Conservation (phyloP, 2,329 filamentous ascomycete genomes). For the Pyrenophora teres region DNA sequence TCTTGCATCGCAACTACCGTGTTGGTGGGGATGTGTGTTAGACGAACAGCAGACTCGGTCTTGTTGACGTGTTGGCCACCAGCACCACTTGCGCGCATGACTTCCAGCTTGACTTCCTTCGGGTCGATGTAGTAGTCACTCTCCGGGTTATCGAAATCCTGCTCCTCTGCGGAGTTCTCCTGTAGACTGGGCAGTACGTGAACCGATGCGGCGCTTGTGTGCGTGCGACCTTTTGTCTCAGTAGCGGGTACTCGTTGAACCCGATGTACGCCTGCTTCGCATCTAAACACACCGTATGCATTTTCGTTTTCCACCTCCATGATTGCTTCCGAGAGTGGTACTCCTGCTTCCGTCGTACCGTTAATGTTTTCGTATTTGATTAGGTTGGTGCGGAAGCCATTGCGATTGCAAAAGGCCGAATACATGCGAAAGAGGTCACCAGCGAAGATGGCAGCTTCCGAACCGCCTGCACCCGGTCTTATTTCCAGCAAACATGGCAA, state of each 20-base stretch:
- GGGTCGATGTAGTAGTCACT: conserved; percentile 91
- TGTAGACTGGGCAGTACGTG: conserved; percentile 89
- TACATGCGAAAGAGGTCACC: conserved; percentile 92
- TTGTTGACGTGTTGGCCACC: conserved; percentile 99
- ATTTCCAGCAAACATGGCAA: conserved; percentile 92
- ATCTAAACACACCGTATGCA: conserved; percentile 79
- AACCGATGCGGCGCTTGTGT: conserved; percentile 90
- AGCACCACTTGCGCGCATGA: conserved; percentile 89
- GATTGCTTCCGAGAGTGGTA: conserved; percentile 82
- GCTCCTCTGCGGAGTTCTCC: conserved; percentile 54
- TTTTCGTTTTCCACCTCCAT: conserved; percentile 78
- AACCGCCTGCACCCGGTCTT: conserved; percentile 86
- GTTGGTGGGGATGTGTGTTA: conserved; percentile 88
- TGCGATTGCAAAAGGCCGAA: conserved; percentile 71
- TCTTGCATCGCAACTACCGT: conserved; percentile 93
- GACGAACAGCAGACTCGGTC: conserved; percentile 90
- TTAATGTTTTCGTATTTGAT: conserved; percentile 82
- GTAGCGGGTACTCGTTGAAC: conserved; percentile 93
- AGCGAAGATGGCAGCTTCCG: conserved; percentile 89
- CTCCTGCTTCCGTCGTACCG: conserved; percentile 63
- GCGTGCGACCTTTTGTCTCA: conserved; percentile 86
- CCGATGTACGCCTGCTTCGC: conserved; percentile 91
- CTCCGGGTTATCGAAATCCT: conserved; percentile 77
- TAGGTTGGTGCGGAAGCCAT: conserved; percentile 67
- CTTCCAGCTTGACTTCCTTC: conserved; percentile 80